Base-by-base conservation (phyloP, 192 early-diverging fungal genomes). In the Coemansia sp. region DNA sequence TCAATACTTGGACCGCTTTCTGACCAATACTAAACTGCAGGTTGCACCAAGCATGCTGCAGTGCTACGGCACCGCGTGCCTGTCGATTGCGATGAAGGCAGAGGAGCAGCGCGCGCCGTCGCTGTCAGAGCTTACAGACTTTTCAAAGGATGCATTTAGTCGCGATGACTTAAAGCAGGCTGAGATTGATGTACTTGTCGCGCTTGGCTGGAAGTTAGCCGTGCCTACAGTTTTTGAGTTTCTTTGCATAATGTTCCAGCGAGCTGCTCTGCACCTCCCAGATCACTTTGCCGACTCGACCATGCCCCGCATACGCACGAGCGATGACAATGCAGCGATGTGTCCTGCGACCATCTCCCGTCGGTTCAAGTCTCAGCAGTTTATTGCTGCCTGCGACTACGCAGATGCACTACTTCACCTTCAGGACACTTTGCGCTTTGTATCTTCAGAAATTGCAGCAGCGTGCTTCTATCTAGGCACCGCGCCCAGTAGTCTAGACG, bases 11-110 rank as follows among this genome's bases (percentile, higher is more conserved):
- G 82, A 83, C 54, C 77, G 78, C 25, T 80, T 81, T 47, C 53
- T 83, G 22, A 59, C 62, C 3, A 26, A 60, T 64, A 71, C 71
- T 7, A 25, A 51, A 26, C 34, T 67, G 23, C 49, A 58, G 31
- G 67, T 83, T 27, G 54, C 62, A 26, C 76, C 73, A 5, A 66
- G 70, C 26, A 73, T 71, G 74, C 71, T 83, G 22, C 82, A 83
- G 54, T 83, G 82, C 68, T 73, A 74, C 54, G 82, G 71, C 50
- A 80, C 77, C 7, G 82, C 82, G 0, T 79, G 77, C 48, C 68
- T 83, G 53, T 76, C 82, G n/a, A 28, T 83, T 10, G 82, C 82
- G 6, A 80, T 83, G 62, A 83, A 83, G 62, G 64, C 69, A 12
- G 82, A 83, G 58, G 82, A 83, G 68, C 71, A 74, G 55, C 63